Conservation (phyloP, 257 asterid species). For the Sherardia arvensis region DNA sequence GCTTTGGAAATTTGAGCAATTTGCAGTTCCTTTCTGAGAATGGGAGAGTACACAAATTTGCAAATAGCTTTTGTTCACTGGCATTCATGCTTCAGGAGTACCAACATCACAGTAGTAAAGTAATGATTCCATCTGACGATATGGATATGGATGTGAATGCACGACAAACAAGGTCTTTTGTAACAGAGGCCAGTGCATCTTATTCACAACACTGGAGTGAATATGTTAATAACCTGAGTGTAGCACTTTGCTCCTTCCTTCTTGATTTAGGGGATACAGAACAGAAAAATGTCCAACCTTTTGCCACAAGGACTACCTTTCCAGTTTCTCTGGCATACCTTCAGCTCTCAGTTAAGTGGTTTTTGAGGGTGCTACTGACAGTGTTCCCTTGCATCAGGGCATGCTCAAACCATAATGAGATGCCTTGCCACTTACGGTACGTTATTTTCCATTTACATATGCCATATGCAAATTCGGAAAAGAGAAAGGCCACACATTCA, state of each 20-base stretch:
- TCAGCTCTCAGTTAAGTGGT: slow-evolving; percentile 92
- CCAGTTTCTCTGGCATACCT: slow-evolving; percentile 63
- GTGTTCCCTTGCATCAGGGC: slow-evolving; percentile 94
- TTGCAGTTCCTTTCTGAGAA: slow-evolving; percentile 95
- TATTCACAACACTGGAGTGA: slow-evolving; percentile 51
- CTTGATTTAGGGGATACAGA: slow-evolving; percentile 51
- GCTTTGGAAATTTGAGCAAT: slow-evolving; percentile 91
- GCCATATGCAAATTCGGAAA: not conserved
- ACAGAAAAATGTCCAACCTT: slow-evolving; percentile 28
- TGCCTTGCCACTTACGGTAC: slow-evolving; percentile 85
- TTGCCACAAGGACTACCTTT: slow-evolving; percentile 42
- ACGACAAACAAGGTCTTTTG: slow-evolving; percentile 26
- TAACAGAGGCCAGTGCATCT: slow-evolving; percentile 26
- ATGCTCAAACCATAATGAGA: slow-evolving; percentile 63
- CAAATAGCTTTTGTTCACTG: slow-evolving; percentile 95
- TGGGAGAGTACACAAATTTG: slow-evolving; percentile 92
- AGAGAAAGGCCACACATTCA: not conserved
- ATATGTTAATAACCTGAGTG: slow-evolving; percentile 65
- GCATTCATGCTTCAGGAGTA: slow-evolving; percentile 84
- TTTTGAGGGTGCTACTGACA: slow-evolving; percentile 75
- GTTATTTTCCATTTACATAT: slow-evolving; percentile 3
- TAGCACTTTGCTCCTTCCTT: slow-evolving; percentile 65
- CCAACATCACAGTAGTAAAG: slow-evolving; percentile 21
- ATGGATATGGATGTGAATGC: slow-evolving; percentile 29
- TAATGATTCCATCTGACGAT: slow-evolving; percentile 21